These are phyloP conservation scores for Colletotrichum sp. DNA, from an alignment of 2,329 filamentous ascomycete genomes.

Conservation along the genomic window DNA sequence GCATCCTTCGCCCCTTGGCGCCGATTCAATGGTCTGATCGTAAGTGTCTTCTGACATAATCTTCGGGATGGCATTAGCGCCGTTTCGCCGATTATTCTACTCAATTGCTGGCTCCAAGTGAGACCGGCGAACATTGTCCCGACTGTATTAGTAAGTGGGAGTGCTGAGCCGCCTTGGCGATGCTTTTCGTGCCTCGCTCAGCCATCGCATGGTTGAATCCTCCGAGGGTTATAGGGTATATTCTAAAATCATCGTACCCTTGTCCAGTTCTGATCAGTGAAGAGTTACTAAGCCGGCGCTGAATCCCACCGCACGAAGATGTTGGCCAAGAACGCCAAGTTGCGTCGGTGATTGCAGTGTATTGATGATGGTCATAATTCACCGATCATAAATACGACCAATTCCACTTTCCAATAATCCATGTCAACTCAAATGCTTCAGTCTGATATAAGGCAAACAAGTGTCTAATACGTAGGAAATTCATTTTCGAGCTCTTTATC, in stretches of 20 bases:
- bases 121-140: neutral
- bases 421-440: neutral
- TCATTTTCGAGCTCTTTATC: neutral
- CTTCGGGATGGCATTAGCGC: neutral
- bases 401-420: neutral
- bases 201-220: neutral
- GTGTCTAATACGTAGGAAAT: rapidly evolving
- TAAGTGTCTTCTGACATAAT: neutral
- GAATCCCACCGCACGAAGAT: neutral
- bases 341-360: neutral
- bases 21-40: neutral
- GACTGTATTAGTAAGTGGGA: neutral
- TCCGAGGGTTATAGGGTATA: neutral
- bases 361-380: neutral
- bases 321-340: neutral
- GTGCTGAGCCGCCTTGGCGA: neutral
- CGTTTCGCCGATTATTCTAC: neutral
- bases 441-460: neutral
- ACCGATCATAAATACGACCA: neutral
- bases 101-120: no score
- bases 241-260: rapidly evolving
- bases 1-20: slow-evolving; percentile 2
- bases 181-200: neutral
- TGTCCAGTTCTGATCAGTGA: neutral
- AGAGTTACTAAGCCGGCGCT: neutral